Evolutionary conservation across 2,329 filamentous ascomycete genomes (phyloP).

Genomic region (Paracamarosporium sp.): DNA sequence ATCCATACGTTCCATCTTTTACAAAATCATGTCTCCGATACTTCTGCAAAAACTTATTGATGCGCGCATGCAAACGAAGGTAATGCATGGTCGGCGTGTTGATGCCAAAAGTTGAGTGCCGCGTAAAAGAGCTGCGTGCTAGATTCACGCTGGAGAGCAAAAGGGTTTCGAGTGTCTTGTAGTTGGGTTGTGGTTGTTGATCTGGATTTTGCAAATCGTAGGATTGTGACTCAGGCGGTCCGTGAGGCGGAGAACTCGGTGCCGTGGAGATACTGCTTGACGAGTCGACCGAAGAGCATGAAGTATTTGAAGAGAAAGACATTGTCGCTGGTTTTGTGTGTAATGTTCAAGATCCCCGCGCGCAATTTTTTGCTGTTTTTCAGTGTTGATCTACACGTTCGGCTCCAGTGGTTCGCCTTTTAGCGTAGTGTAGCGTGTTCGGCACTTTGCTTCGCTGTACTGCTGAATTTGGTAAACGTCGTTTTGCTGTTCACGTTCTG

Average conservation of each 20-base stretch:
- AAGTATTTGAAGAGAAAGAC: constrained; percentile 9
- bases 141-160: constrained; percentile 5
- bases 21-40: constrained; percentile 2
- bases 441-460: background rate
- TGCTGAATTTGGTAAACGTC: background rate
- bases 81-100: constrained; percentile 1
- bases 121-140: constrained; percentile 4
- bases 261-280: background rate
- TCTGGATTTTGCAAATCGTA: background rate
- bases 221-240: background rate
- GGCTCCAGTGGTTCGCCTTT: background rate
- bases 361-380: background rate
- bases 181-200: background rate
- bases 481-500: background rate
- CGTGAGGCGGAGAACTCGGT: background rate
- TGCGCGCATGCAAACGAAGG: background rate
- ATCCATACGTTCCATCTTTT: constrained; percentile 6
- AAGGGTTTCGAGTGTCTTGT: constrained; percentile 9
- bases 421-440: constrained; percentile 6
- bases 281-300: background rate
- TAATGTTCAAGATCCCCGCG: background rate
- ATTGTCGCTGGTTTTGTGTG: background rate
- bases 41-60: constrained; percentile 5
- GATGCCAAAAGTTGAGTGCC: constrained; percentile 2
- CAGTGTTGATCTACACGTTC: background rate